These are phyloP conservation scores for Colletotrichum gloeosporioides DNA, from an alignment of 2,329 filamentous ascomycete genomes.

Conservation along the genomic window DNA sequence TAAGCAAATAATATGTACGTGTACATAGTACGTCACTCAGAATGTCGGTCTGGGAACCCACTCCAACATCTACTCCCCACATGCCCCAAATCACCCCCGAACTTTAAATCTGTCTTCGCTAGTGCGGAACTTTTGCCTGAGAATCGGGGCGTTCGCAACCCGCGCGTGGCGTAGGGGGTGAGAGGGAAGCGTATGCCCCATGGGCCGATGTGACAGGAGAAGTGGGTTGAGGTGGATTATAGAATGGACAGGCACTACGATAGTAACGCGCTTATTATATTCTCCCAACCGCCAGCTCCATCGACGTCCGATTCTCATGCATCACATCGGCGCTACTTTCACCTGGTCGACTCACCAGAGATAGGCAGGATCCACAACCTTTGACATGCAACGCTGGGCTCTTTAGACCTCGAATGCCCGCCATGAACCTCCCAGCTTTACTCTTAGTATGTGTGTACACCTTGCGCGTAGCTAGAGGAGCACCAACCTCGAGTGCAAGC, in stretches of 20 bases:
- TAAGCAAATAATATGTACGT: neutral
- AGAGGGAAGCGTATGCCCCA: neutral
- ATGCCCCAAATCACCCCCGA: neutral
- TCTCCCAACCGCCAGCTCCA: neutral
- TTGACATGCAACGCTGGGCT: neutral
- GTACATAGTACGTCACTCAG: neutral
- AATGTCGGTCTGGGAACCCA: neutral
- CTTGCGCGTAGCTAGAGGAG: neutral
- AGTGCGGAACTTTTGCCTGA: neutral
- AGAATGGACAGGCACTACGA: neutral
- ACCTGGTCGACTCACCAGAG: neutral
- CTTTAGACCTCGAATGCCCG: neutral
- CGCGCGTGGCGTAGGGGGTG: neutral
- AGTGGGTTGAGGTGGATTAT: neutral
- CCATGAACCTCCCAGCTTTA: neutral
- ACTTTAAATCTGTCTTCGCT: neutral
- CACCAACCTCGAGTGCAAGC: neutral
- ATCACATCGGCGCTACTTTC: neutral
- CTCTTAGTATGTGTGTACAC: neutral
- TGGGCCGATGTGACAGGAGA: neutral
- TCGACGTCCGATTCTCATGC: neutral
- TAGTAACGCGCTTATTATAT: neutral
- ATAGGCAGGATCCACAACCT: neutral
- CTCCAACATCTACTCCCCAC: neutral
- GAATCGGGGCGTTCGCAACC: neutral